Percentiles rank a stretch among this genome's conserved stretches.
Evolutionary conservation across 208 protist species (phyloP).

Genomic region (Trichomonas tenax): DNA sequence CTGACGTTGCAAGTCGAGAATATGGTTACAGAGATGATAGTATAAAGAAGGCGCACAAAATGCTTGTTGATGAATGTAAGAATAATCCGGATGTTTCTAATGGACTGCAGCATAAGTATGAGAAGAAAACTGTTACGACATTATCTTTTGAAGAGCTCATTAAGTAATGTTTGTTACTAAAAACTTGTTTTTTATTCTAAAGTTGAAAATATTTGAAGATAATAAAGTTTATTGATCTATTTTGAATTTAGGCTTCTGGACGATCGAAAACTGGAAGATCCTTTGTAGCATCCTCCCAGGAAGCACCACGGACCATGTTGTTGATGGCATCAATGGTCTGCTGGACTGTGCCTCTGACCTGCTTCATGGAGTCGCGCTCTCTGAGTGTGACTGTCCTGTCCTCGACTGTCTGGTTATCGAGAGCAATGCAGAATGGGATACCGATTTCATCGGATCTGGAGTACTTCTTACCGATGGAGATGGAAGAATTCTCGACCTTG

Average conservation of each 20-base stretch:
- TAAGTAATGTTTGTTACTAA: background rate
- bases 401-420: conserved; percentile 29
- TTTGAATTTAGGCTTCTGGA: background rate
- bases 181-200: no score
- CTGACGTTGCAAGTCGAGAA: background rate
- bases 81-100: background rate
- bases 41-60: background rate
- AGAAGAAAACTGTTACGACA: background rate
- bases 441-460: conserved; percentile 31
- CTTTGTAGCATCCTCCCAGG: background rate
- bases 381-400: conserved; percentile 32
- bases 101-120: background rate
- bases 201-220: no score
- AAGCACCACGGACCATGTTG: background rate
- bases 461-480: conserved; percentile 30
- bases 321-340: background rate
- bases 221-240: background rate
- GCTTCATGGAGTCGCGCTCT: conserved; percentile 29
- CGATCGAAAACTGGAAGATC: background rate
- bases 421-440: conserved; percentile 24
- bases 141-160: background rate
- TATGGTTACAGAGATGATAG: background rate
- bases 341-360: conserved; percentile 20
- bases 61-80: background rate
- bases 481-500: background rate